A percentile compares a stretch with the other conserved stretches of the same genome.
Conservation (phyloP, 495 filamentous ascomycete species). For the Lasiosphaeris hirsuta region DNA sequence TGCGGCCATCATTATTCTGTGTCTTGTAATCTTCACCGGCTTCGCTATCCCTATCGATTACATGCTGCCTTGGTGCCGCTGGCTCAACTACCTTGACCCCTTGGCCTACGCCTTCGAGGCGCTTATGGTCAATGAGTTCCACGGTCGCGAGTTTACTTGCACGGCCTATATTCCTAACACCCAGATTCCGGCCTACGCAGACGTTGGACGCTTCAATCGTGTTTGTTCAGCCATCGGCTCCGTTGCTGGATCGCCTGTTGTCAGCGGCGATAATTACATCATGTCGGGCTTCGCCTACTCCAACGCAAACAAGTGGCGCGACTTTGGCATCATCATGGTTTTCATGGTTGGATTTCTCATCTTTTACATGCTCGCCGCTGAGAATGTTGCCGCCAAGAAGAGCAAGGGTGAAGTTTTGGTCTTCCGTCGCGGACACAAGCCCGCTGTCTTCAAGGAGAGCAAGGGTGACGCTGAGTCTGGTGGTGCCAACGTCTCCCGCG, state of each 20-base stretch:
- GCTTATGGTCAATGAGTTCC: conserved; percentile 89
- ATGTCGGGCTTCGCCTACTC: conserved; percentile 58
- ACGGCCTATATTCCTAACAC: conserved; percentile 57
- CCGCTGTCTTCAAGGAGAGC: conserved; percentile 53
- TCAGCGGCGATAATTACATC: conserved; percentile 69
- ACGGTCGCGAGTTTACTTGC: conserved; percentile 61
- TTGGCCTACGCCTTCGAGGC: conserved; percentile 84
- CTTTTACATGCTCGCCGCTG: conserved; percentile 67
- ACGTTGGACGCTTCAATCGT: conserved; percentile 37
- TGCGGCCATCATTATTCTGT: conserved; percentile 75
- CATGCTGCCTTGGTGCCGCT: conserved; percentile 82
- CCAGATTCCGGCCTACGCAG: conserved; percentile 40
- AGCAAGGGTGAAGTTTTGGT: conserved; percentile 88
- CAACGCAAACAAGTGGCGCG: conserved; percentile 66
- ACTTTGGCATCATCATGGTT: conserved; percentile 74
- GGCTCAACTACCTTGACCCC: conserved; percentile 85
- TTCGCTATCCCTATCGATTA: conserved; percentile 75
- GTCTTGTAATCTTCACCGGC: conserved; percentile 83
- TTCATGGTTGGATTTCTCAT: conserved; percentile 67
- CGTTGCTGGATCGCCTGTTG: conserved; percentile 48
- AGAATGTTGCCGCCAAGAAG: conserved; percentile 70
- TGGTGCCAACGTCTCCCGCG: conserved; percentile 38
- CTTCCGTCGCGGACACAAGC: conserved; percentile 73
- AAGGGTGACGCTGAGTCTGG: conserved; percentile 54
- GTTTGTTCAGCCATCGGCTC: conserved; percentile 65